Base-by-base conservation (phyloP, 345 rosid genomes). In the Jatropha curcas region DNA sequence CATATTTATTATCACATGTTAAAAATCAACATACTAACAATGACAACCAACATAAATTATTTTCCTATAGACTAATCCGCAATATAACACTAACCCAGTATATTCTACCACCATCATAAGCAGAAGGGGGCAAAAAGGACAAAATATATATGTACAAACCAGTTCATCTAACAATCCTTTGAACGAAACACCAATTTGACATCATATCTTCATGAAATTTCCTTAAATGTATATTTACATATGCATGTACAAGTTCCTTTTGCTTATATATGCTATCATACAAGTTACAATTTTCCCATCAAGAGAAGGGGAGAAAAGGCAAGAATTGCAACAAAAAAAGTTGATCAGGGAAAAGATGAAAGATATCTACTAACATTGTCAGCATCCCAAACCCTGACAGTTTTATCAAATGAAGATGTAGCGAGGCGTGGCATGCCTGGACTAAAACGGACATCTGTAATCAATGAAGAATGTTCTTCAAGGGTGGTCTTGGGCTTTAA, bases 331-430 rank as follows among this genome's bases (percentile, higher is more conserved):
- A 45, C 27, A 73, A 58, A 58, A 48, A 59, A 28, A 1, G 51
- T 24, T 34, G n/a, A n/a, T n/a, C n/a, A n/a, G n/a, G 22, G 52
- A 63, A 12, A 69, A 60, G 41, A 11, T 33, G 19, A 31, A 73
- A 60, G 56, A 77, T 17, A 71, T 71, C 50, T 63, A 83, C 88
- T 83, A 59, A 95, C 99, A 79, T 86, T 92, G 79, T 92, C 99
- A 75, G 92, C 97, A 74, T 95, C 99, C 99, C 99, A 95, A 72
- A 95, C 98, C 78, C 93, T 83, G 84, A 95, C 99, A 72, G 97
- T 89, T 82, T 92, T 92, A 85, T 95, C 99, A 60, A 87, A 95
- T 16, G 99, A 95, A 59, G 99, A 92, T 51, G 99, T 95, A 39
- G 98, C 99, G 69, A 95, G 90, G 27, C 94, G 94, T 48, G 96